Evolutionary conservation across 495 filamentous ascomycete genomes (phyloP), one percentile per base, ranked within the genome.

Genomic region (Collariella sp.): DNA sequence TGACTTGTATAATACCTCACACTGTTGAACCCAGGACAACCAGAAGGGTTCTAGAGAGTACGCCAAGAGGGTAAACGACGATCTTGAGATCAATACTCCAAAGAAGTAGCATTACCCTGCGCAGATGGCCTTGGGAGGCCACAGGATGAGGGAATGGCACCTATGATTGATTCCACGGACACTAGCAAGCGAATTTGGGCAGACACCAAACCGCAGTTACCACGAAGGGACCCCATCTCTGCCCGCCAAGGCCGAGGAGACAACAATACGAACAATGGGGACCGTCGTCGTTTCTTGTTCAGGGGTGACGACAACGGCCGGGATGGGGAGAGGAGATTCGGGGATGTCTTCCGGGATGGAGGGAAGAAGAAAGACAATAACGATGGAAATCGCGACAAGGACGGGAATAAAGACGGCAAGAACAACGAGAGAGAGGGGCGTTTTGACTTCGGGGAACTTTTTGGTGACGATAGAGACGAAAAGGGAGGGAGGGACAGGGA

Each of bases 121-220:
- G 33, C 42, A 41, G 45, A 52, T 29, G 54, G 22, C 23, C 19
- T 19, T 56, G 59, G 54, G 56, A 67, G 64, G 56, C 44, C 50
- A 41, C 54, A 49, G 58, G 58, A 52, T 36, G 56, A 64, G 52
- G 58, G 48, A 53, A 70, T 70, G 67, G 67, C 67, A 44, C 67
- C 67, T 50, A 23, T 62, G 38, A 47, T 23, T 20, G 47, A 52
- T 33, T 34, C 9, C 39, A 43, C 33, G 34, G 50, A 40, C 40
- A 33, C 23, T 0, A 47, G 55, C 7, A 50, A 22, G 12, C 52
- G 50, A 31, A 41, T 48, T 29, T 57, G 55, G 58, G 33, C 19
- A 15, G 47, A 26, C 34, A 54, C 51, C 18, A 40, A 16, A 7
- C 38, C 41, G 18, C 55, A 33, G n/a, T 24, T 54, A 15, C 24